These are phyloP conservation scores for Solanum dulcamara DNA, from an alignment of 257 asterid genomes.

Conservation along the genomic window DNA sequence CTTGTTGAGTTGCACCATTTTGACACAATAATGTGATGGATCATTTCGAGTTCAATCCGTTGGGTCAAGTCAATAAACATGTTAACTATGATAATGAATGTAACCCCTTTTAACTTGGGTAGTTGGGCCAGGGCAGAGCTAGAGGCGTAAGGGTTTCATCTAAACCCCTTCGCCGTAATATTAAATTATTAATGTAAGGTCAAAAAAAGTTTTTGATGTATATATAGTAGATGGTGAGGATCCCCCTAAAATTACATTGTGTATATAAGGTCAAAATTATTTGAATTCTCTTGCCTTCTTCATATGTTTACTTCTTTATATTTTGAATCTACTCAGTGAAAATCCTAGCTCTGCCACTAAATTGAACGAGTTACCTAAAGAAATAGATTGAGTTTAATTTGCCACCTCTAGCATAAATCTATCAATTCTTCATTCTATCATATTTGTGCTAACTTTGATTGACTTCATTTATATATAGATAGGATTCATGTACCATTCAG, in stretches of 20 bases:
- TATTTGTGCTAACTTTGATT: not conserved
- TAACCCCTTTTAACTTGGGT: not conserved
- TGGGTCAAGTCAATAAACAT: not conserved
- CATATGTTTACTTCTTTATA: not conserved
- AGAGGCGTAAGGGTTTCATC: not conserved
- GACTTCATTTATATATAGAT: slow-evolving; percentile 29
- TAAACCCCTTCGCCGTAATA: not conserved
- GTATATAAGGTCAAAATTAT: not conserved
- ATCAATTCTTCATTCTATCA: not conserved
- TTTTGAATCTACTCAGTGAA: not conserved
- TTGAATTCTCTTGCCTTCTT: not conserved
- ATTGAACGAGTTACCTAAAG: not conserved
- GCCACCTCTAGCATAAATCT: not conserved
- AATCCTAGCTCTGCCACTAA: not conserved
- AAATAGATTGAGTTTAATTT: not conserved
- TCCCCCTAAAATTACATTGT: not conserved
- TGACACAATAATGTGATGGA: not conserved
- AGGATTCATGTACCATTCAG: slow-evolving; percentile 35
- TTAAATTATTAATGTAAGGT: not conserved
- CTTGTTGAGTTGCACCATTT: not conserved
- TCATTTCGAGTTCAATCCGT: not conserved
- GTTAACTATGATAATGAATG: not conserved
- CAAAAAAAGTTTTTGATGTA: not conserved
- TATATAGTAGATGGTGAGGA: not conserved
- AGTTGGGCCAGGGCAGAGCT: not conserved